phyloP scores from a whole-genome alignment of 331 rosid species.

The Malus hybrid region DNA sequence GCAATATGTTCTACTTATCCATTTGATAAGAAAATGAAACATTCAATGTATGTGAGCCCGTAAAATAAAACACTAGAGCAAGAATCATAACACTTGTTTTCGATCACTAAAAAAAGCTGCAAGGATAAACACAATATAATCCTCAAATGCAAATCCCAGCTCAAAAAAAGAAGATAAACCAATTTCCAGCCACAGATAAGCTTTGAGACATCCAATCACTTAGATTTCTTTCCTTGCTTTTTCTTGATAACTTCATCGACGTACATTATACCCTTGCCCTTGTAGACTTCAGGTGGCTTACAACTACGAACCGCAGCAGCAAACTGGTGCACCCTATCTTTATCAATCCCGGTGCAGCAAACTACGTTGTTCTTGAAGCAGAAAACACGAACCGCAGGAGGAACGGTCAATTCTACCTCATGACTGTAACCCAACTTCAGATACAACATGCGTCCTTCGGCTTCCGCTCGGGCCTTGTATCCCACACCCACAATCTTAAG shows the following conservation, averaged over 20 bases:
- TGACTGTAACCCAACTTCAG: conserved; percentile 85
- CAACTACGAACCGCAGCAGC: conserved; percentile 75
- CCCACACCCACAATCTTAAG: conserved; percentile 93
- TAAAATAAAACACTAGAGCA: not conserved
- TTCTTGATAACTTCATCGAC: conserved; percentile 63
- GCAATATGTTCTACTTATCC: not conserved
- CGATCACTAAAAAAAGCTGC: not conserved
- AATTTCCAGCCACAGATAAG: not conserved
- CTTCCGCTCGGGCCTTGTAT: conserved; percentile 89
- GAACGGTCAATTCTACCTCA: conserved; percentile 73
- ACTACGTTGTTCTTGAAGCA: conserved; percentile 87
- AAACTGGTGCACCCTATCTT: conserved; percentile 78
- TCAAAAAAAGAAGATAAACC: not conserved
- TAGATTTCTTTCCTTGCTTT: conserved; percentile 65
- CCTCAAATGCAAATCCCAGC: not conserved
- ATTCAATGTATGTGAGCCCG: not conserved
- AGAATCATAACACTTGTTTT: not conserved
- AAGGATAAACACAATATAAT: not conserved
- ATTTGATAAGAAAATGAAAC: not conserved
- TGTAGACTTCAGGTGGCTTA: conserved; percentile 87
- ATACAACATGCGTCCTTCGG: conserved; percentile 55
- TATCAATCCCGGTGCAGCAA: conserved; percentile 89
- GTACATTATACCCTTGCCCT: conserved; percentile 95
- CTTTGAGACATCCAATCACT: conserved; percentile 9
- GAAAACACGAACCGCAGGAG: conserved; percentile 79